Percentiles rank a stretch among this genome's conserved stretches.
Conservation (phyloP, 2,329 filamentous ascomycete species). For the Cercospora nicotianae region DNA sequence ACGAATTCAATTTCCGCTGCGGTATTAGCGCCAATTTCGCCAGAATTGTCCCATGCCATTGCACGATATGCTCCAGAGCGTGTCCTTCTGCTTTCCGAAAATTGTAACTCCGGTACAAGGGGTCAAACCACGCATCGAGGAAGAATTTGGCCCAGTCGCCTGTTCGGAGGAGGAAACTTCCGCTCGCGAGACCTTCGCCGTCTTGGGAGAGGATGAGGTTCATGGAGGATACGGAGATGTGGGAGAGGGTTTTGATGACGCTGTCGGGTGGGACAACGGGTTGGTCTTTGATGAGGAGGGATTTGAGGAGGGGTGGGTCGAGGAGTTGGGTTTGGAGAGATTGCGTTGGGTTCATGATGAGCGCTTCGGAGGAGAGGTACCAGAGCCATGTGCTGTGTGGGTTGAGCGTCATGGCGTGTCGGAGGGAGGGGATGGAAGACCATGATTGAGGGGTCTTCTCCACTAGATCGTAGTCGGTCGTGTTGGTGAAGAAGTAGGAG, state of each 20-base stretch:
- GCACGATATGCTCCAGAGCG: slow-evolving; percentile 67
- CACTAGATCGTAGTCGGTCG: slow-evolving; percentile 71
- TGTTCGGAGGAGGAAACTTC: slow-evolving; percentile 76
- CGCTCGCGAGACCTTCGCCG: slow-evolving; percentile 70
- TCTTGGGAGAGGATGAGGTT: slow-evolving; percentile 86
- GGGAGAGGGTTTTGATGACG: slow-evolving; percentile 90
- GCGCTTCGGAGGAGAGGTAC: slow-evolving; percentile 78
- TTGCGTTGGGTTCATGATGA: slow-evolving; percentile 81
- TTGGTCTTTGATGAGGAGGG: slow-evolving; percentile 78
- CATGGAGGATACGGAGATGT: slow-evolving; percentile 74
- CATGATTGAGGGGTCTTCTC: slow-evolving; percentile 62
- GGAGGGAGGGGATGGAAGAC: slow-evolving; percentile 78
- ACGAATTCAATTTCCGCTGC: slow-evolving; percentile 79
- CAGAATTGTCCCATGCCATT: slow-evolving; percentile 93
- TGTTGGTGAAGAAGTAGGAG: slow-evolving; percentile 74
- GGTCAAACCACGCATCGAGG: slow-evolving; percentile 93
- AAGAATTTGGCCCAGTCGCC: slow-evolving; percentile 93
- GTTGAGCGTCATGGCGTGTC: slow-evolving; percentile 80
- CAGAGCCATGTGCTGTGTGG: slow-evolving; percentile 80
- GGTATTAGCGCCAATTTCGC: slow-evolving; percentile 88
- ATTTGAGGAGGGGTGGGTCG: slow-evolving; percentile 65
- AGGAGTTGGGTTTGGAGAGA: slow-evolving; percentile 72
- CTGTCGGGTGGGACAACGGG: slow-evolving; percentile 92
- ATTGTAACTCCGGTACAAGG: slow-evolving; percentile 88
- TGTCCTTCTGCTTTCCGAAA: slow-evolving; percentile 94